Base-by-base conservation (phyloP, 2,329 filamentous ascomycete genomes). In the Laburnicola sp. region DNA sequence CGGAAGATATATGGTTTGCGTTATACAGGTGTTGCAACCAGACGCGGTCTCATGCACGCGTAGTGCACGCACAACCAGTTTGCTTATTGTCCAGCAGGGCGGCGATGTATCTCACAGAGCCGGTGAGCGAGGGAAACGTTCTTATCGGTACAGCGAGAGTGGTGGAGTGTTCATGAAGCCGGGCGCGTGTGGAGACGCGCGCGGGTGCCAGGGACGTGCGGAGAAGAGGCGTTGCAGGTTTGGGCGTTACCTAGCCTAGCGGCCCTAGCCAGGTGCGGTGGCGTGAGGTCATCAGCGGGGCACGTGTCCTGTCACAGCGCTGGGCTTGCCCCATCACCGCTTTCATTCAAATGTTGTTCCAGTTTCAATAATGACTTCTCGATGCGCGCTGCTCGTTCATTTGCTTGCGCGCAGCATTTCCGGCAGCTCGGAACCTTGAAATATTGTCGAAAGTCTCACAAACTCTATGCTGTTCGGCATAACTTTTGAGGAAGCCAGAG, bases 121-220 rank as follows among this genome's bases (percentile, higher is more conserved):
- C 22, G 21, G 25, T 8, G 28, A 35, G 22, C 21, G 25, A 37
- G 43, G 4, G n/a, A 37, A 7, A 22, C 22, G 7, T 8, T 9
- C 7, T 7, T 35, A 16, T 16, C 16, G 16, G 21, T 31, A 21
- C 32, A 27, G 32, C 37, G 32, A 38, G 32, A 26, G 31, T 45
- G 25, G 32, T 31, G 26, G 22, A 37, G 28, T 36, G 42, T 34
- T 32, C 34, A 34, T 30, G 34, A 37, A 37, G 34, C 34, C 8
- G 43, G 43, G 43, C 43, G 34, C 43, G 43, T 45, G 34, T 38
- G 43, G 34, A 30, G 43, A 45, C 26, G 34, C 42, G 42, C 23
- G 42, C 23, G n/a, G 6, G 25, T 22, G 32, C 38, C 38, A 41
- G 38, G 38, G 38, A 16, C 16, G 16, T 16, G 16, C 16, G 16